Conservation (phyloP, 257 asterid species). For the Przewalskia tangutica region DNA sequence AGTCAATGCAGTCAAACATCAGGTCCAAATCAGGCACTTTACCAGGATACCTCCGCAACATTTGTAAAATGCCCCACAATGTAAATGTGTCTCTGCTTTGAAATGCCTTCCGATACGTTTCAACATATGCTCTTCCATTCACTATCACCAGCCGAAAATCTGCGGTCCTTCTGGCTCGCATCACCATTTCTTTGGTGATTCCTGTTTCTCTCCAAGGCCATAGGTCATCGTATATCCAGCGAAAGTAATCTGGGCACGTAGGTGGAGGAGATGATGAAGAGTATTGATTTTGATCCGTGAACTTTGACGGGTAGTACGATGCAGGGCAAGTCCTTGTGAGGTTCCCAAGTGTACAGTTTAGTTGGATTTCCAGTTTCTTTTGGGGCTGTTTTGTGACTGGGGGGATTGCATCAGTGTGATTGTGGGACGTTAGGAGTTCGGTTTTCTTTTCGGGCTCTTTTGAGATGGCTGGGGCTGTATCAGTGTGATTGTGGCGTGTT, state of each 20-base stretch:
- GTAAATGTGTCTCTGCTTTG: conserved; percentile 33
- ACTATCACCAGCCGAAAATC: conserved; percentile 25
- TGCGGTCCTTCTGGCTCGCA: conserved; percentile 19
- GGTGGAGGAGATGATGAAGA: neutral
- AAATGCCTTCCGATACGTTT: conserved; percentile 14
- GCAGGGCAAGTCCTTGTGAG: conserved; percentile 19
- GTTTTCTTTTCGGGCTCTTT: neutral
- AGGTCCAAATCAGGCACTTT: conserved; percentile 33
- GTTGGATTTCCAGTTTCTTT: conserved; percentile 18
- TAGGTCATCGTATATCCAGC: conserved; percentile 31
- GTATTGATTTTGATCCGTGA: neutral
- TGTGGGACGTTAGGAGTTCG: conserved; percentile 13
- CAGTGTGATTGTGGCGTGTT: neutral
- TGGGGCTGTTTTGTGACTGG: neutral
- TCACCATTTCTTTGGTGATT: conserved; percentile 27
- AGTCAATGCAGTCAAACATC: conserved; percentile 33
- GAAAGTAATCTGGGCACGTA: conserved; percentile 33
- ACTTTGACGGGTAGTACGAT: conserved; percentile 28
- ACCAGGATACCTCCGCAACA: conserved; percentile 31
- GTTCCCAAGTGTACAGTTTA: conserved; percentile 23
- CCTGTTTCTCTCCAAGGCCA: conserved; percentile 42
- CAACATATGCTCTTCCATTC: conserved; percentile 25
- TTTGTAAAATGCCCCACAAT: conserved; percentile 33
- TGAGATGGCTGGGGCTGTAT: conserved; percentile 2
- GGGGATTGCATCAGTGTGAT: neutral